Conservation (phyloP, 768 basidiomycete species). For the Boletus eberwhitei region DNA sequence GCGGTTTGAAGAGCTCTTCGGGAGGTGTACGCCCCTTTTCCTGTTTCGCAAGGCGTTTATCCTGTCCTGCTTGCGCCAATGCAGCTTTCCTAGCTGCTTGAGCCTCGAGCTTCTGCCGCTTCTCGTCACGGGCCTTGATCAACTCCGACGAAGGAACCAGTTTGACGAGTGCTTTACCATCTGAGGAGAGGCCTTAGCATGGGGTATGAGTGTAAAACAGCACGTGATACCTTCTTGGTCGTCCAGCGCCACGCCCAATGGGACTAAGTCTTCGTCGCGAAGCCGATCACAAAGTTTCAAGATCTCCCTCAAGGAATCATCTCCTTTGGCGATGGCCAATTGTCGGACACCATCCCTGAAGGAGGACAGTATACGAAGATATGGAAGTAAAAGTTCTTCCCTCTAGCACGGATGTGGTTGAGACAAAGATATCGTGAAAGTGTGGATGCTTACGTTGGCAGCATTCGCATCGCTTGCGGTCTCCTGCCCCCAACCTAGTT, state of each 20-base stretch:
- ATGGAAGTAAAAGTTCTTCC: constrained; percentile 86
- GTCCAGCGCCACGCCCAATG: constrained; percentile 94
- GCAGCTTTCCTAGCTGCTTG: constrained; percentile 81
- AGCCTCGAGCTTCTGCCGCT: constrained; percentile 67
- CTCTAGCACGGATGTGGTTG: constrained; percentile 45
- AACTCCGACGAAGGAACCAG: constrained; percentile 80
- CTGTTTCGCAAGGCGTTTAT: constrained; percentile 72
- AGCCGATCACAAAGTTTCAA: constrained; percentile 85
- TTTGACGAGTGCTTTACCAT: constrained; percentile 94
- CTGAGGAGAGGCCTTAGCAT: constrained; percentile 36
- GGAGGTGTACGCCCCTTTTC: constrained; percentile 81
- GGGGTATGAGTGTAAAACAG: neutral
- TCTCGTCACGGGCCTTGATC: constrained; percentile 84
- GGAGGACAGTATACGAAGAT: constrained; percentile 75
- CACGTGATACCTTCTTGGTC: constrained; percentile 80
- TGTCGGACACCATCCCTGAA: constrained; percentile 90
- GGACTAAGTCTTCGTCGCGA: constrained; percentile 84
- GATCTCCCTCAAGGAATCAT: constrained; percentile 71
- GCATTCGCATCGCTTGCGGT: constrained; percentile 35
- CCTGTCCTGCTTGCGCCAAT: constrained; percentile 56
- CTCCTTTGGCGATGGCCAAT: constrained; percentile 70
- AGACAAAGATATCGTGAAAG: neutral
- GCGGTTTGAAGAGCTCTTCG: constrained; percentile 78
- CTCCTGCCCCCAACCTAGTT: constrained; percentile 86
- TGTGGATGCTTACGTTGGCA: constrained; percentile 42